Evolutionary conservation across 2,329 filamentous ascomycete genomes (phyloP), one percentile per base, ranked within the genome.

Genomic region (Stromatinia cepivora): DNA sequence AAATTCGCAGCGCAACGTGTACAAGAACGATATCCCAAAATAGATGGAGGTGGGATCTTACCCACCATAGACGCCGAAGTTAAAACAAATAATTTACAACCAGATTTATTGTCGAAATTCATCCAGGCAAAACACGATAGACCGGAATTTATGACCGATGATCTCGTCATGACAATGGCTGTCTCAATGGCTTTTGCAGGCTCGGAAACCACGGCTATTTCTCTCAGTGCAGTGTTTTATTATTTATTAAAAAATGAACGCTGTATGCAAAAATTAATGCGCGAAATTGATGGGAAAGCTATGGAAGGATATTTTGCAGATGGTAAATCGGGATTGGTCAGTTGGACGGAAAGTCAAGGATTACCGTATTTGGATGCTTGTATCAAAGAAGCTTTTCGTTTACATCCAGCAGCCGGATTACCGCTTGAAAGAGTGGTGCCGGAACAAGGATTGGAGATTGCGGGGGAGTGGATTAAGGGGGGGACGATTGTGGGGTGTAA

Each of bases 161-260:
- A 83, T 4, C 83, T 90, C 11, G 90, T 92, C 15, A 86, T 90
- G 72, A 89, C 89, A 9, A 90, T 91, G 80, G 89, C 88, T 63
- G 86, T 89, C n/a, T 88, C 84, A 70, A 92, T 92, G 89, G 85
- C 85, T 0, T 87, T 91, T 73, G 92, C 92, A 0, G 91, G 92
- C 4, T 90, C 87, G 2, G 92, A 95, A 79, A 94, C 92, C 0
- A 94, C 92, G 0, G 91, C 90, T 52, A 94, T 94, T 76, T 88
- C 86, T 9, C 83, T 94, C 0, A 86, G 86, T 8, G 84, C 88
- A 9, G 85, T 93, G 0, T 92, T 94, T 75, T 94, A 94, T 79
- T 89, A 88, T 78, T 80, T 94, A 4, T 82, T 93, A 48, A 89
- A 88, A 75, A 86, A 88, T 74, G 88, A 88, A 0, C 50, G 73